phyloP scores from a whole-genome alignment of 192 early-diverging fungal genomes.

The Chytriomyces hyalinus region DNA sequence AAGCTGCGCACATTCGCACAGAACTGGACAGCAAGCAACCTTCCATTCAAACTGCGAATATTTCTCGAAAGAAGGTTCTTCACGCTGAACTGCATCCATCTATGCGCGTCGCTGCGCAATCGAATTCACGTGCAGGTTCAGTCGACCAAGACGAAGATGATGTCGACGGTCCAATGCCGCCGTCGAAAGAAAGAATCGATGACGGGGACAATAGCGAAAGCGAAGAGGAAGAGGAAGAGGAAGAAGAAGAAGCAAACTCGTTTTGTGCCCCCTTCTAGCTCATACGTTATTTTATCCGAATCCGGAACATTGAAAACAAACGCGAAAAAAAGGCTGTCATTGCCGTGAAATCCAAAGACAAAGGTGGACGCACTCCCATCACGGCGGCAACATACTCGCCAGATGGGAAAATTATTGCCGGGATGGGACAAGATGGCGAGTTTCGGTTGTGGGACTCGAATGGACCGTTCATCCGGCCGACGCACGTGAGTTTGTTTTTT shows the following conservation, averaged over 20 bases:
- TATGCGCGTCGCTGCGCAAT: background rate
- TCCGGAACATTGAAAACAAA: constrained; percentile 82
- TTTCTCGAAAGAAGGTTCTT: background rate
- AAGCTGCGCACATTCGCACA: too few relatives aligned
- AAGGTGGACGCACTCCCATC: constrained; percentile 72
- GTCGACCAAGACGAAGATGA: constrained; percentile 31
- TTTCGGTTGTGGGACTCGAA: constrained; percentile 76
- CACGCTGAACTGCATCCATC: background rate
- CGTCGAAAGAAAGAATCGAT: constrained; percentile 4
- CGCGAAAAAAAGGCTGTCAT: constrained; percentile 78
- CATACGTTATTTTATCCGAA: constrained; percentile 59
- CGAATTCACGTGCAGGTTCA: background rate
- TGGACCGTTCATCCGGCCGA: constrained; percentile 68
- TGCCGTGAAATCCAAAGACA: constrained; percentile 71
- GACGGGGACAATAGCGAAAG: constrained; percentile 45
- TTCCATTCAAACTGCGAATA: too few relatives aligned
- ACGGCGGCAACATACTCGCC: constrained; percentile 75
- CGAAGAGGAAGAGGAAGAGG: constrained; percentile 46
- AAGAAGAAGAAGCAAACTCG: constrained; percentile 62
- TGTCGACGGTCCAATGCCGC: constrained; percentile 39
- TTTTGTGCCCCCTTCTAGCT: too few relatives aligned
- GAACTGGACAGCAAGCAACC: too few relatives aligned
- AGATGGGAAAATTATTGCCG: constrained; percentile 74
- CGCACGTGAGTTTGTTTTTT: constrained; percentile 52
- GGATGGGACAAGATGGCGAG: constrained; percentile 73